Evolutionary conservation across 805 yeast species (phyloP).

Genomic region (Saccharomyces paradoxus): DNA sequence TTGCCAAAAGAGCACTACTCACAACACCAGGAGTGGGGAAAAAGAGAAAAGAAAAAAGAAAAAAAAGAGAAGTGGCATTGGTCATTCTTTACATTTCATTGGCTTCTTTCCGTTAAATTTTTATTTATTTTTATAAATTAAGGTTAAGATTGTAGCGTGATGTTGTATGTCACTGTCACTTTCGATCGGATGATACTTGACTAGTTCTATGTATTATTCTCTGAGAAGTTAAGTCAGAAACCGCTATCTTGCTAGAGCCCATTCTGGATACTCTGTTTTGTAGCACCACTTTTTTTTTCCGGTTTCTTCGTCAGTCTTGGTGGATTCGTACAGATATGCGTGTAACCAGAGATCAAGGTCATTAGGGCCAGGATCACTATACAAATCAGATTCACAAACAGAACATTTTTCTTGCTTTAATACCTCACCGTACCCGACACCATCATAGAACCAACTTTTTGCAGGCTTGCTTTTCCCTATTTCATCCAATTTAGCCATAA

Average conservation of each 20-base stretch:
- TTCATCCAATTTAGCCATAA: constrained; percentile 43
- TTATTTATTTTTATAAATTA: background rate
- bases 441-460: constrained; percentile 57
- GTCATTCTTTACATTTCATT: background rate
- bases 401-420: constrained; percentile 52
- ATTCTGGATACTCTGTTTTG: constrained; percentile 65
- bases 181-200: background rate
- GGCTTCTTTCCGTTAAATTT: background rate
- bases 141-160: background rate
- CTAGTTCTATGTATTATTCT: background rate
- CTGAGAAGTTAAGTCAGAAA: background rate
- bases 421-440: constrained; percentile 55
- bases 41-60: background rate
- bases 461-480: constrained; percentile 67
- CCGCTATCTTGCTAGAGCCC: constrained; percentile 59
- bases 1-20: too few species aligned
- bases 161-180: background rate
- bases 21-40: background rate
- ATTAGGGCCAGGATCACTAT: constrained; percentile 80
- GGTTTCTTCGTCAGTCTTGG: constrained; percentile 22
- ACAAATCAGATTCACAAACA: constrained; percentile 60
- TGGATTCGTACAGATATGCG: constrained; percentile 69
- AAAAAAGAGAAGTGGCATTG: background rate
- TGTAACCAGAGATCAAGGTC: constrained; percentile 87
- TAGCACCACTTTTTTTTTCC: constrained; percentile 53